phyloP scores from a whole-genome alignment of 78 protist genomes.

The Tieghemostelium lacteum region DNA sequence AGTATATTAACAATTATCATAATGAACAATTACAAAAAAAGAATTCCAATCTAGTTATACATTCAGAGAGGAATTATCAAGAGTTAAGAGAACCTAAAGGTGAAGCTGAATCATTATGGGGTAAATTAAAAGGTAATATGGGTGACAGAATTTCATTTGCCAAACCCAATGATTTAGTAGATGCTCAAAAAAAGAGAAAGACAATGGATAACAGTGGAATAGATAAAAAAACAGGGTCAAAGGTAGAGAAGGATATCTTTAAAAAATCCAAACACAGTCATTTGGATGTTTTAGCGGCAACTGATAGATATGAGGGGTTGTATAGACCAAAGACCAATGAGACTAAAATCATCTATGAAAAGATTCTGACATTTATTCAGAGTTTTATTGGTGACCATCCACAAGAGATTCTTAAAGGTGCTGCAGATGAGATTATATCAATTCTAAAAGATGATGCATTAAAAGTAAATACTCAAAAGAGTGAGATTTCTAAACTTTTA shows the following conservation, averaged over 20 bases:
- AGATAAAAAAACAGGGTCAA: background rate
- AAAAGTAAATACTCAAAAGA: conserved; percentile 68
- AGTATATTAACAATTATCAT: background rate
- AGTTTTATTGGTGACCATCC: conserved; percentile 86
- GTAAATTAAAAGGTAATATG: conserved; percentile 47
- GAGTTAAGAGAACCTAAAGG: conserved; percentile 86
- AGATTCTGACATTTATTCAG: conserved; percentile 67
- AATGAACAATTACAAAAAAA: background rate
- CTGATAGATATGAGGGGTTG: conserved; percentile 71
- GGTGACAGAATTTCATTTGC: conserved; percentile 78
- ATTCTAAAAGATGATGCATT: conserved; percentile 84
- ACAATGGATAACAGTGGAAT: conserved; percentile 34
- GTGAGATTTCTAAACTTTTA: conserved; percentile 55
- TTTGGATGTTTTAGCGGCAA: conserved; percentile 39
- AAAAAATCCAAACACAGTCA: conserved; percentile 43
- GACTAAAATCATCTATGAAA: conserved; percentile 84
- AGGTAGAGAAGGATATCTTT: background rate
- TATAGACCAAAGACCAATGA: conserved; percentile 89
- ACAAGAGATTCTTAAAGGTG: conserved; percentile 87
- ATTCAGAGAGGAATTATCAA: conserved; percentile 55
- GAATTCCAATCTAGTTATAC: conserved; percentile 80
- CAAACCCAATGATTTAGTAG: conserved; percentile 44
- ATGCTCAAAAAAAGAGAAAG: conserved; percentile 14
- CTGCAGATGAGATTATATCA: conserved; percentile 94
- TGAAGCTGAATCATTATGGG: conserved; percentile 87